These are phyloP conservation scores for Odontarrhena argentea DNA, from an alignment of 345 rosid species.

Conservation along the genomic window DNA sequence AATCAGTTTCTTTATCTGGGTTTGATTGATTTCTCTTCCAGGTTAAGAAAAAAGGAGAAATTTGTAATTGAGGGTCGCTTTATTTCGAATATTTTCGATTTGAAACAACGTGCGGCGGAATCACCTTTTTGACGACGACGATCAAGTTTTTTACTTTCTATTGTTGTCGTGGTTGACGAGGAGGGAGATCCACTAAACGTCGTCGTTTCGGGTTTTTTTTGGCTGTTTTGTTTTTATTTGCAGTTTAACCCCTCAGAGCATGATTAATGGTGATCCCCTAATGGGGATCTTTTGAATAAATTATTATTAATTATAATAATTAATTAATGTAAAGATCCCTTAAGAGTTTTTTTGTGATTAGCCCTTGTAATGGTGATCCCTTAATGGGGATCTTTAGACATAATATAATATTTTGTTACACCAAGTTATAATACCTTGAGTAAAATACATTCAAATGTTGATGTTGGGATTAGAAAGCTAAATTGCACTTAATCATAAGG, in stretches of 20 bases:
- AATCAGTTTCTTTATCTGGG: constrained; percentile 8
- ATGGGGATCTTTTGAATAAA: too few species aligned
- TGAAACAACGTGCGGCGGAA: constrained; percentile 43
- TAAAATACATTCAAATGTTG: too few species aligned
- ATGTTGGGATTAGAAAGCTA: neutral
- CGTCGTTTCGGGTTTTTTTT: neutral
- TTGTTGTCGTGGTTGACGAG: constrained; percentile 36
- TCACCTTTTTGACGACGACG: constrained; percentile 33
- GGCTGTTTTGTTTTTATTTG: too few species aligned
- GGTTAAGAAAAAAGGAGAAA: constrained; percentile 27
- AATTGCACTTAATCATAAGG: neutral
- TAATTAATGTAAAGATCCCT: too few species aligned
- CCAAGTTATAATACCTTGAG: too few species aligned
- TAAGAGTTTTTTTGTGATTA: too few species aligned
- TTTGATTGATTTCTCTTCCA: constrained; percentile 27
- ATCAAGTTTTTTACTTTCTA: constrained; percentile 17
- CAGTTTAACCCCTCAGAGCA: too few species aligned
- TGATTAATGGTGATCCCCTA: too few species aligned
- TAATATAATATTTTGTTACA: too few species aligned
- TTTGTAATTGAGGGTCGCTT: constrained; percentile 6
- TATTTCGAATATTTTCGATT: constrained; percentile 24
- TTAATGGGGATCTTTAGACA: too few species aligned
- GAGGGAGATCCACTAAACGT: constrained; percentile 14
- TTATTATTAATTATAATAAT: too few species aligned
- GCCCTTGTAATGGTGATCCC: too few species aligned